phyloP scores from a whole-genome alignment of 495 filamentous ascomycete species.

The Neurospora pannonica region DNA sequence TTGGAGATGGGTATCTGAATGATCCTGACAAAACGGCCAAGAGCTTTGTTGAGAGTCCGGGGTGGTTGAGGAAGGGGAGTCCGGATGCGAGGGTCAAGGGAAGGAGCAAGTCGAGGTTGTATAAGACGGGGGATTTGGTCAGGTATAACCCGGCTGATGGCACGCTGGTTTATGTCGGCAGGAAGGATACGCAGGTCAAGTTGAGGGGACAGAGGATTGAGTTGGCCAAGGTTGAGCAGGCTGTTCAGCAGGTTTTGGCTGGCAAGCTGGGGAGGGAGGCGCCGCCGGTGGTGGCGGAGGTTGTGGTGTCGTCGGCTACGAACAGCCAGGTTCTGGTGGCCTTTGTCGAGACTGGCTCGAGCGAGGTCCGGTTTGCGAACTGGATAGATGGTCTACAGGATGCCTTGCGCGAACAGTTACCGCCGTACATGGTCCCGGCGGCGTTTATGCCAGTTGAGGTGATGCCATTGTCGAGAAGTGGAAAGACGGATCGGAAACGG shows the following conservation, averaged over 20 bases:
- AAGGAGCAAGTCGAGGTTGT: slow-evolving; percentile 15
- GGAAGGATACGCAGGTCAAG: slow-evolving; percentile 36
- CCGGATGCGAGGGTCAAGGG: background rate
- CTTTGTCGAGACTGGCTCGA: background rate
- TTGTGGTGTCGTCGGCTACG: slow-evolving; percentile 16
- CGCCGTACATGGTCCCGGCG: slow-evolving; percentile 47
- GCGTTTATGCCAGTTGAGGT: slow-evolving; percentile 42
- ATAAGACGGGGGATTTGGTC: slow-evolving; percentile 46
- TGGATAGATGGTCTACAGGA: background rate
- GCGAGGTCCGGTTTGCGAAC: background rate
- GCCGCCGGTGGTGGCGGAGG: slow-evolving; percentile 17
- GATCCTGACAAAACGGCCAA: slow-evolving; percentile 47
- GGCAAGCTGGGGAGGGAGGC: slow-evolving; percentile 1
- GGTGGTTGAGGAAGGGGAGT: background rate
- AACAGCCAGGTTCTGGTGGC: background rate
- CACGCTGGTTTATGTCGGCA: slow-evolving; percentile 16
- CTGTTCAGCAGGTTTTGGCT: slow-evolving; percentile 1
- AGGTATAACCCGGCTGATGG: slow-evolving; percentile 35
- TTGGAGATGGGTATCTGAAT: slow-evolving; percentile 60
- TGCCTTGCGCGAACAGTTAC: slow-evolving; percentile 8
- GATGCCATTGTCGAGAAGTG: slow-evolving; percentile 41
- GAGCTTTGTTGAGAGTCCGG: slow-evolving; percentile 31
- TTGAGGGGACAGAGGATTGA: slow-evolving; percentile 31
- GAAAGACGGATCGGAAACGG: slow-evolving; percentile 47
- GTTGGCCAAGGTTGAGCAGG: slow-evolving; percentile 26